Base-by-base conservation (phyloP, 225 moss, liverwort and hornwort species). In the Climacium dendroides region DNA sequence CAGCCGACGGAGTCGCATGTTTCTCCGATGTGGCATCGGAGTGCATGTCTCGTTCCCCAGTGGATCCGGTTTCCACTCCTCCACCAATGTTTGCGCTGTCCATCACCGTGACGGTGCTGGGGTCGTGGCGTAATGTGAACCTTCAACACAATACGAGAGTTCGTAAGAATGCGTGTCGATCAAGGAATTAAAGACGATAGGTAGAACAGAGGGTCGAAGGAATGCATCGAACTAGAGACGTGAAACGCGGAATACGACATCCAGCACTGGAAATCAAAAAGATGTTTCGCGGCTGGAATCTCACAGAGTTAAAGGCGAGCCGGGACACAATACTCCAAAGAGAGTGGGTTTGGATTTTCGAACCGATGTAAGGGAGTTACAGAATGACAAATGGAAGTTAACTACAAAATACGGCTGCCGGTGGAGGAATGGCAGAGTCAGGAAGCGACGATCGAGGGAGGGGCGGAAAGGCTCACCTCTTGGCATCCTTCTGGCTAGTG, bases 61-160 rank as follows among this genome's bases (percentile, higher is more conserved):
- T 94, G 58, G 94, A 94, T 43, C 94, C 93, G 32, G 95, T 94
- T 78, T 89, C 87, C 32, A 89, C 84, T 52, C 92, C 93, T 30
- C 80, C 79, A 5, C 89, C 91, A 13, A 92, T 75, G 54, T 84
- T 91, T 57, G 85, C 87, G 73, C 90, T 89, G 78, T 87, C 89
- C 78, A 88, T 87, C 57, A 89, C 90, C 54, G 93, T 88, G 55
- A 90, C 90, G 13, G 92, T 95, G 90, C 94, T 95, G 12, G 92
- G 89, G 34, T 93, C 91, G 32, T 32, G 48, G 26, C 52, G 48
- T 43, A 89, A 28, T 28, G 74, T 55, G 76, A 74, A 89, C 90
- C 93, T 93, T 80, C 81, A 89, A 86, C 30, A 78, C 29, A 87
- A 32, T 60, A 66, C 52, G 32, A 59, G 26, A 66, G 14, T 28